Base-by-base conservation (phyloP, 192 early-diverging fungal species). In the Spizellomyces sp. region DNA sequence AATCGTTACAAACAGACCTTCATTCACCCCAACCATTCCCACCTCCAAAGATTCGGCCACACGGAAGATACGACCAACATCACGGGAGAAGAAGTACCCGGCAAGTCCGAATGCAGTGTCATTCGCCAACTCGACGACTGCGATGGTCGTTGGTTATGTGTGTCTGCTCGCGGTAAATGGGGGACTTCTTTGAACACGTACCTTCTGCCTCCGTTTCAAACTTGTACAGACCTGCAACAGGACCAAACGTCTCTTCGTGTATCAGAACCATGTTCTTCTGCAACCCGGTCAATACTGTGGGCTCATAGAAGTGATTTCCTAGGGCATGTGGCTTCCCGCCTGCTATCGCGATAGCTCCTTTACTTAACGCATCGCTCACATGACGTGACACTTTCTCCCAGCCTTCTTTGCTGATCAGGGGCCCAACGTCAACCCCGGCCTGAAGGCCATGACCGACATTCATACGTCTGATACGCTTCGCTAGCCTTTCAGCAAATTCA, bases 11-110 rank as follows among this genome's bases (percentile, higher is more conserved):
- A 3, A 36, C 27, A 36, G 62, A n/a, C 88, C 87, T 3, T 89
- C 88, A 73, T 97, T 97, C 42, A 92, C 84, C 21, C 94, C 93
- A n/a, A 96, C 92, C 89, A 96, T 96, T 47, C 95, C 95, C 5
- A 89, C 84, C 65, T 95, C 88, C 48, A 97, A 65, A 8, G 78
- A 77, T 70, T 96, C 93, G 1, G 93, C 87, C 6, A 97, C 90
- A 9, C 92, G 85, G 85, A 89, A 92, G 69, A 89, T 82, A 8
- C 94, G 87, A 6, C 84, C 76, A 14, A 94, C 71, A 70, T 94
- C 90, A 17, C 86, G 75, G 64, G 91, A 91, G 75, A 84, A 96
- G 72, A 95, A 91, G 80, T 95, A 96, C 4, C 84, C 91, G 0
- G 95, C 91, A 68, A 97, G 79, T 0, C 95, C 96, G 19, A 87